Percentiles rank a stretch among this genome's conserved stretches.
Conservation (phyloP, 129 eudicot species). For the Tagetes erecta region DNA sequence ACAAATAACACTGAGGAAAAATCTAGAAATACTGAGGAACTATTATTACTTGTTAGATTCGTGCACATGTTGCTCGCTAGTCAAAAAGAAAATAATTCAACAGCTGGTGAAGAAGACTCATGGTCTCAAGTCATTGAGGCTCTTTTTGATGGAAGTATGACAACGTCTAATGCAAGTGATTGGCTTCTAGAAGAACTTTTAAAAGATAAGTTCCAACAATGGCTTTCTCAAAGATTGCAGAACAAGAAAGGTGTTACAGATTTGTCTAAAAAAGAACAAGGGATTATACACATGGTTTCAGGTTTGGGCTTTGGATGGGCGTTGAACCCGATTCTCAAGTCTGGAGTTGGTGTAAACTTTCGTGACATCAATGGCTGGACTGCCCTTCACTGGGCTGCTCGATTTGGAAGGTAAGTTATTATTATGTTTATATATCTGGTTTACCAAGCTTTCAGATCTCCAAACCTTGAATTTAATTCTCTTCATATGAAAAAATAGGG, state of each 20-base stretch:
- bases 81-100: conserved; percentile 43
- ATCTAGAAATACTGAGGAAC: conserved; percentile 58
- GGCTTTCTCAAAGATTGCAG: conserved; percentile 59
- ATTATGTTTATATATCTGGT: conserved; percentile 9
- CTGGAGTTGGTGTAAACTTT: conserved; percentile 77
- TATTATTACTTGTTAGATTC: conserved; percentile 70
- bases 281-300: conserved; percentile 90
- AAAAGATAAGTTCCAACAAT: conserved; percentile 76
- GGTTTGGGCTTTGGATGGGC: conserved; percentile 98
- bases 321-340: conserved; percentile 66
- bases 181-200: conserved; percentile 85
- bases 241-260: conserved; percentile 13
- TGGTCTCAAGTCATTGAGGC: conserved; percentile 78
- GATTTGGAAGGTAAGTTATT: conserved; percentile 74
- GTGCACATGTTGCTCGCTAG: conserved; percentile 60
- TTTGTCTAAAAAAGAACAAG: conserved; percentile 89
- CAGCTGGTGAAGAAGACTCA: conserved; percentile 51
- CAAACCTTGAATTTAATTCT: conserved; percentile 9
- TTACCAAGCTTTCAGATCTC: neutral
- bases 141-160: conserved; percentile 55
- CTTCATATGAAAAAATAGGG: conserved; percentile 47
- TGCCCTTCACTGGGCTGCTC: conserved; percentile 99
- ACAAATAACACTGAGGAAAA: conserved; percentile 40
- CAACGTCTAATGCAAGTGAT: conserved; percentile 48
- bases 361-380: conserved; percentile 97